A percentile compares a stretch with the other conserved stretches of the same genome.
phyloP scores from a whole-genome alignment of 1,284 basidiomycete species.

The Ganoderma meredithae region DNA sequence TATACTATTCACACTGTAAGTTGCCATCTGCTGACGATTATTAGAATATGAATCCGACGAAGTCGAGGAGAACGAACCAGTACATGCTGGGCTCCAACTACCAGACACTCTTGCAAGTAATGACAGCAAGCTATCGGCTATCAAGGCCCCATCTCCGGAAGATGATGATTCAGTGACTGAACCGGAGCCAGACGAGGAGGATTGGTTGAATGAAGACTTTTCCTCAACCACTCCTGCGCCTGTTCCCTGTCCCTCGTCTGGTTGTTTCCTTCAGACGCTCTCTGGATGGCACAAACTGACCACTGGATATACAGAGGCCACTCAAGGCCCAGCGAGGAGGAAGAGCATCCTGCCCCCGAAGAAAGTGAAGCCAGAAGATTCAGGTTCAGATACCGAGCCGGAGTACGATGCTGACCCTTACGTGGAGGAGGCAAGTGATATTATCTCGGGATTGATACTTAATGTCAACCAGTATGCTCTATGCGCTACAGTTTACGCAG shows the following conservation, averaged over 20 bases:
- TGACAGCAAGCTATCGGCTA: background rate
- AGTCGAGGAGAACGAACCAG: background rate
- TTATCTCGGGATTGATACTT: background rate
- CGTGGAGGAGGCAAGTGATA: slow-evolving; percentile 17
- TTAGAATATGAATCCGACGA: slow-evolving; percentile 26
- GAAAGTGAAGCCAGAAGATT: slow-evolving; percentile 13
- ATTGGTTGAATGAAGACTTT: slow-evolving; percentile 11
- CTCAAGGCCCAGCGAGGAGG: background rate
- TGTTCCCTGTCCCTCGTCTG: background rate
- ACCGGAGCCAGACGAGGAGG: slow-evolving; percentile 33
- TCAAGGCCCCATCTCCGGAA: slow-evolving; percentile 22
- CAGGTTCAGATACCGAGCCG: slow-evolving; percentile 34
- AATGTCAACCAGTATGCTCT: background rate
- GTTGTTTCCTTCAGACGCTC: background rate
- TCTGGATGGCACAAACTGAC: background rate
- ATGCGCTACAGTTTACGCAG: slow-evolving; percentile 19
- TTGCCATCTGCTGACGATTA: background rate
- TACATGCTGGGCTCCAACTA: slow-evolving; percentile 15
- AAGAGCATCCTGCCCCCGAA: background rate
- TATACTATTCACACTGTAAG: background rate
- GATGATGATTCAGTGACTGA: slow-evolving; percentile 37
- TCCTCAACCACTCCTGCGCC: background rate
- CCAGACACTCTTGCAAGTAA: background rate
- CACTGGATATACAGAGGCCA: background rate
- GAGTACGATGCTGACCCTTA: slow-evolving; percentile 28